phyloP scores from a whole-genome alignment of 257 asterid genomes.

The Fraxinus quadrangulata region DNA sequence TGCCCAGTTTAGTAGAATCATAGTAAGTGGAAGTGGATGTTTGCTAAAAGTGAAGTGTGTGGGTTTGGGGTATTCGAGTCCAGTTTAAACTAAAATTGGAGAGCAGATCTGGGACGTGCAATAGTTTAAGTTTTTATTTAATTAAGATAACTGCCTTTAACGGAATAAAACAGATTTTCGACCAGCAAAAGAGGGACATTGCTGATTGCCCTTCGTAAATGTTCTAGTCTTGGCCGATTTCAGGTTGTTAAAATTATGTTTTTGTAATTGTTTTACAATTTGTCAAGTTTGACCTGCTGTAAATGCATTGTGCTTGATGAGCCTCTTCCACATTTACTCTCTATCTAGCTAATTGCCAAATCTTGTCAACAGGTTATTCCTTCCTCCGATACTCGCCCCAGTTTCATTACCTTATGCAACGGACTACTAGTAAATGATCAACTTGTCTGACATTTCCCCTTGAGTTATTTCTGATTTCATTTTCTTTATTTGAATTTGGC shows the following conservation, averaged over 20 bases:
- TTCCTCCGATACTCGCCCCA: too few species aligned
- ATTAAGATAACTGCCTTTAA: too few species aligned
- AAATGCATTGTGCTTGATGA: background rate
- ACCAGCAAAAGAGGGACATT: too few species aligned
- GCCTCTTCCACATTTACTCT: too few species aligned
- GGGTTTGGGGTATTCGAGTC: background rate
- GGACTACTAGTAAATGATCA: background rate
- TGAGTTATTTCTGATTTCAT: constrained; percentile 1
- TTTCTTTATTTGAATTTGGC: constrained; percentile 23
- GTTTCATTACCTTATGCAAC: too few species aligned
- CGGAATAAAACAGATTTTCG: too few species aligned
- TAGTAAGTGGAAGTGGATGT: constrained; percentile 10
- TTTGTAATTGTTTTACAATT: background rate
- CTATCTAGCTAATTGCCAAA: too few species aligned
- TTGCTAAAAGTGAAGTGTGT: background rate
- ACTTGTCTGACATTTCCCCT: constrained; percentile 17
- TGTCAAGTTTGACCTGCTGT: background rate
- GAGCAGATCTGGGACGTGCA: constrained; percentile 28
- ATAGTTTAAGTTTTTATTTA: constrained; percentile 17
- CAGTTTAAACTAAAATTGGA: constrained; percentile 5
- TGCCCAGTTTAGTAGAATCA: background rate
- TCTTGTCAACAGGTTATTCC: too few species aligned
- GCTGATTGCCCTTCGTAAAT: too few species aligned
- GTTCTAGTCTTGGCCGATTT: too few species aligned
- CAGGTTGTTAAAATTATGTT: background rate